These are phyloP conservation scores for Beauveria rudraprayagi DNA, from an alignment of 2,329 filamentous ascomycete genomes.

Conservation along the genomic window DNA sequence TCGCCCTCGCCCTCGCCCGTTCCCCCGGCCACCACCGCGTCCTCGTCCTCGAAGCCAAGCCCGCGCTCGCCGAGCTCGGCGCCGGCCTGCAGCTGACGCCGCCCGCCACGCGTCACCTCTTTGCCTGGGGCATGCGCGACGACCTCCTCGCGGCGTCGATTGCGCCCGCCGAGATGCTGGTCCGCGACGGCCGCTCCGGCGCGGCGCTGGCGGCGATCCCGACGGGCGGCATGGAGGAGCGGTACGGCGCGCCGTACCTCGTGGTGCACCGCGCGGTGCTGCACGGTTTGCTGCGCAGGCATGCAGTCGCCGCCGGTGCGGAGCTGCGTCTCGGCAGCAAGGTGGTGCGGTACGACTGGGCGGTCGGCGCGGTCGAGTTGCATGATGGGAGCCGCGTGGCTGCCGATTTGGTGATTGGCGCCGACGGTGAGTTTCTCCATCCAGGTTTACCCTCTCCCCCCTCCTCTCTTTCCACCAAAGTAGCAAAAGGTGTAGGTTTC, in stretches of 20 bases:
- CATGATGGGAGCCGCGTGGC: slow-evolving; percentile 16
- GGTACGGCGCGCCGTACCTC: slow-evolving; percentile 25
- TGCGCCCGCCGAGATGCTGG: slow-evolving; percentile 15
- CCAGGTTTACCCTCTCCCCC: not conserved
- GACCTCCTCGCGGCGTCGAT: slow-evolving; percentile 15
- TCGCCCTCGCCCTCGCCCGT: slow-evolving; percentile 30
- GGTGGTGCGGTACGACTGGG: slow-evolving; percentile 19
- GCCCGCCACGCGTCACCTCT: slow-evolving; percentile 23
- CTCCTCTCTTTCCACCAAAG: too few relatives aligned
- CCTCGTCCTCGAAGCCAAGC: slow-evolving; percentile 38
- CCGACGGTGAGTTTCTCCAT: slow-evolving; percentile 22
- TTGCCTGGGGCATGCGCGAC: slow-evolving; percentile 22
- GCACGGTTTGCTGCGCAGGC: slow-evolving; percentile 23
- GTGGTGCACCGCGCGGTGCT: slow-evolving; percentile 29
- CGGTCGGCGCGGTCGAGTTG: slow-evolving; percentile 16
- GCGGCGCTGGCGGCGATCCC: slow-evolving; percentile 15
- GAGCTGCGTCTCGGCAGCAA: slow-evolving; percentile 17
- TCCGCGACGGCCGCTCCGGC: slow-evolving; percentile 21
- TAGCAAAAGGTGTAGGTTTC: too few relatives aligned
- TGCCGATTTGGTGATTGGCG: slow-evolving; percentile 27
- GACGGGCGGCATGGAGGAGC: slow-evolving; percentile 17
- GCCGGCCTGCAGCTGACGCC: slow-evolving; percentile 26
- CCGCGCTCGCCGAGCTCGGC: slow-evolving; percentile 32
- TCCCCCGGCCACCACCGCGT: slow-evolving; percentile 38
- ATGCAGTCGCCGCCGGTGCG: slow-evolving; percentile 20